These are phyloP conservation scores for Pseudoperonospora humuli DNA, from an alignment of 352 stramenopile genomes.

Conservation along the genomic window DNA sequence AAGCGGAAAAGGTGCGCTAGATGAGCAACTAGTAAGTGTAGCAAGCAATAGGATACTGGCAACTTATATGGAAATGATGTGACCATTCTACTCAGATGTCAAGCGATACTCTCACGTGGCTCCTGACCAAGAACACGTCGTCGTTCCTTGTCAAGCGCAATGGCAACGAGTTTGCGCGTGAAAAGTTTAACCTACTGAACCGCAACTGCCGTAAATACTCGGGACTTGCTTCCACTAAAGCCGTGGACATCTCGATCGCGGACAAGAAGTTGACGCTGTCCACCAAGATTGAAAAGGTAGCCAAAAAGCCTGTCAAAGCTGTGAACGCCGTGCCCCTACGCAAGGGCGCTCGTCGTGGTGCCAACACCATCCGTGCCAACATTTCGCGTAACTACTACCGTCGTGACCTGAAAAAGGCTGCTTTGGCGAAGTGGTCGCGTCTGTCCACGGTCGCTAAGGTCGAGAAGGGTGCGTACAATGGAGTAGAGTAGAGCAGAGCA, in stretches of 20 bases:
- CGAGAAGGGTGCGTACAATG: constrained; percentile 60
- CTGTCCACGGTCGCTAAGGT: constrained; percentile 83
- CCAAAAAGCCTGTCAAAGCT: constrained; percentile 62
- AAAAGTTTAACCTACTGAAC: constrained; percentile 95
- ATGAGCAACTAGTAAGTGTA: neutral
- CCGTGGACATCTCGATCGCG: constrained; percentile 84
- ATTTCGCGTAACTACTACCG: constrained; percentile 87
- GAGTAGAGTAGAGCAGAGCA: too few relatives aligned
- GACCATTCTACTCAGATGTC: constrained; percentile 52
- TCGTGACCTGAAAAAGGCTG: constrained; percentile 78
- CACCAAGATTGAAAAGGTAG: constrained; percentile 73
- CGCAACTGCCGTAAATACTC: constrained; percentile 96
- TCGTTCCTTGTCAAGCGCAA: constrained; percentile 94
- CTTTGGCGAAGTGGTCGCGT: constrained; percentile 80
- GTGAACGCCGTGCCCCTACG: constrained; percentile 69
- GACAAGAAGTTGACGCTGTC: constrained; percentile 84
- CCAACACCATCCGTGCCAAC: constrained; percentile 83
- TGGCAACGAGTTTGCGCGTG: constrained; percentile 85
- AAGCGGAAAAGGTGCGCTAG: constrained; percentile 53
- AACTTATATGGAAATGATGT: constrained; percentile 7
- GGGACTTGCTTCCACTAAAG: constrained; percentile 90
- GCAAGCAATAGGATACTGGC: constrained; percentile 1
- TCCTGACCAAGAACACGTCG: constrained; percentile 94
- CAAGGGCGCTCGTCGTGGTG: constrained; percentile 75
- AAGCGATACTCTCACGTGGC: constrained; percentile 93